A percentile compares a stretch with the other conserved stretches of the same genome.
These are phyloP conservation scores for Sclerotinia spermophila DNA, from an alignment of 2,329 filamentous ascomycete genomes.

Conservation along the genomic window DNA sequence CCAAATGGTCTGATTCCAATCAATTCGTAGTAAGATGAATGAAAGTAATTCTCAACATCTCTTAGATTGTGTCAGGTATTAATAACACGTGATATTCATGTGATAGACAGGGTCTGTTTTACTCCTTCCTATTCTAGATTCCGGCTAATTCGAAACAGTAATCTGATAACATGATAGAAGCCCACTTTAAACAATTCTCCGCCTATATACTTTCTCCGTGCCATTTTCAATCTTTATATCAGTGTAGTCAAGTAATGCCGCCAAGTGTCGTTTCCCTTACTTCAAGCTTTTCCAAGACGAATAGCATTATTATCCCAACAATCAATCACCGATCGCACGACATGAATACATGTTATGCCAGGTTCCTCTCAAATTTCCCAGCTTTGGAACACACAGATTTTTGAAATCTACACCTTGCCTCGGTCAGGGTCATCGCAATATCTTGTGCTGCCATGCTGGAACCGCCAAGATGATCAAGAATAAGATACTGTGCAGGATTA, in stretches of 20 bases:
- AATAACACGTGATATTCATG: background rate
- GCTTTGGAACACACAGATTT: background rate
- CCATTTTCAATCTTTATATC: background rate
- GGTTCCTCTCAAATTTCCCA: background rate
- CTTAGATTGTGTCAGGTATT: background rate
- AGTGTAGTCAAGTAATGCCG: background rate
- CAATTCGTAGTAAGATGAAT: background rate
- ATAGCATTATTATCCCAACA: background rate
- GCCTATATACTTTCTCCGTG: background rate
- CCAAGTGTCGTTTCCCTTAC: background rate
- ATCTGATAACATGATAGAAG: background rate
- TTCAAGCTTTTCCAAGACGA: background rate
- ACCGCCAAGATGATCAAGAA: constrained; percentile 6
- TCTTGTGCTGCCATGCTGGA: background rate
- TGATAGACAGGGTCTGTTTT: background rate
- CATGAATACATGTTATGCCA: background rate
- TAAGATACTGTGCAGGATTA: background rate
- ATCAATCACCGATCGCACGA: constrained; percentile 1
- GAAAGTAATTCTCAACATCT: background rate
- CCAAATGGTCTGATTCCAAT: background rate
- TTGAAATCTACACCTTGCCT: background rate
- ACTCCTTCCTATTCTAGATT: constrained; percentile 5
- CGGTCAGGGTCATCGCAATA: background rate
- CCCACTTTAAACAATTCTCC: background rate
- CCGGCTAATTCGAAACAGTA: background rate